These are phyloP conservation scores for Paraconiothyrium sp. DNA, from an alignment of 2,329 filamentous ascomycete species.

Conservation along the genomic window DNA sequence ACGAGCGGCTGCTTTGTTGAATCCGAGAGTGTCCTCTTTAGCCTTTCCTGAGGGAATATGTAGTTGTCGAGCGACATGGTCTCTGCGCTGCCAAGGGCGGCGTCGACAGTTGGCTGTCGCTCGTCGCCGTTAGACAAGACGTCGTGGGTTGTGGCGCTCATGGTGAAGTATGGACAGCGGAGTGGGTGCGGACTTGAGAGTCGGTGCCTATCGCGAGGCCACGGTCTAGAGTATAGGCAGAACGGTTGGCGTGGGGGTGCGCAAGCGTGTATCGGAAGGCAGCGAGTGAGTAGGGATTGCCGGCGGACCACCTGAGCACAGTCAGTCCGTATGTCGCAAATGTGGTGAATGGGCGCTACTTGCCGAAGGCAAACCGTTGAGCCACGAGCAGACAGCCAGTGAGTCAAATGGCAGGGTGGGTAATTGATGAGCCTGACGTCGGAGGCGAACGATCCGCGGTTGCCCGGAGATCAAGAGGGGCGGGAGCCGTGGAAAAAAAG, in stretches of 20 bases:
- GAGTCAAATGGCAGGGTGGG: slow-evolving; percentile 8
- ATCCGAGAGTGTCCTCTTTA: slow-evolving; percentile 66
- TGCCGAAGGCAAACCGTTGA: slow-evolving; percentile 8
- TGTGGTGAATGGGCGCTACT: not conserved
- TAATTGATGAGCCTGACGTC: slow-evolving; percentile 6
- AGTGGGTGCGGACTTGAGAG: slow-evolving; percentile 15
- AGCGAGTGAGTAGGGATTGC: not conserved
- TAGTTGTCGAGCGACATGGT: slow-evolving; percentile 60
- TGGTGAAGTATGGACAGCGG: slow-evolving; percentile 24
- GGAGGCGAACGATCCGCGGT: slow-evolving; percentile 9
- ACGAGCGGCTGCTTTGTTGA: slow-evolving; percentile 69
- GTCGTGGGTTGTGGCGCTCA: slow-evolving; percentile 35
- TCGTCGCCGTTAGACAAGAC: slow-evolving; percentile 25
- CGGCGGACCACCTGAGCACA: slow-evolving; percentile 1
- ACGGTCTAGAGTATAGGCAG: slow-evolving; percentile 5
- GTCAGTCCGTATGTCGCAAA: not conserved
- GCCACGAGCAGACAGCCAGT: slow-evolving; percentile 6
- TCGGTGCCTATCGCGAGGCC: slow-evolving; percentile 12
- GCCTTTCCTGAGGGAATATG: slow-evolving; percentile 68
- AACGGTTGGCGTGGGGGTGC: slow-evolving; percentile 9
- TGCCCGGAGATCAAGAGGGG: slow-evolving; percentile 6
- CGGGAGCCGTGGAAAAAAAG: not conserved
- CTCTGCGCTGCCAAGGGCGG: slow-evolving; percentile 36
- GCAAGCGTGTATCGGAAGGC: not conserved
- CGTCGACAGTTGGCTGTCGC: slow-evolving; percentile 26